Conservation (phyloP, 2,329 filamentous ascomycete genomes). For the Fragosphaeria purpurea region DNA sequence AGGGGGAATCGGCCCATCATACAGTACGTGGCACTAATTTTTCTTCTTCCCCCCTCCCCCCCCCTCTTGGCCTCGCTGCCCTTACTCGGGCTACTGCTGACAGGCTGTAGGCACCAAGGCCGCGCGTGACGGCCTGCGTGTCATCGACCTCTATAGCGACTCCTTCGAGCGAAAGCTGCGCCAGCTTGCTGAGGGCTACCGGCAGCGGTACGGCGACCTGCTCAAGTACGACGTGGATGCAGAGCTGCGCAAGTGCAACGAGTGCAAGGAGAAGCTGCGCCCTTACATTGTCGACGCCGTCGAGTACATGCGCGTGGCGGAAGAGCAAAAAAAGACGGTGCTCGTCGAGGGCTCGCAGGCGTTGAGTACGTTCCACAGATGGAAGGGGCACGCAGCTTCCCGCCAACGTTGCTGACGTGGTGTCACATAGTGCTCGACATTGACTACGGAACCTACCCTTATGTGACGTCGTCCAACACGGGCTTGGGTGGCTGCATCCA, state of each 20-base stretch:
- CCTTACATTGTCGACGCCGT: constrained; percentile 56
- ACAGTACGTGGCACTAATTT: constrained; percentile 16
- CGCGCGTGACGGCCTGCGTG: constrained; percentile 53
- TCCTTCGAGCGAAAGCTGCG: constrained; percentile 59
- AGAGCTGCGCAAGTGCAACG: constrained; percentile 53
- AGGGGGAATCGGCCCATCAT: constrained; percentile 16
- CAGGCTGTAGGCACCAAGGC: constrained; percentile 37
- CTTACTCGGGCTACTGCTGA: constrained; percentile 19
- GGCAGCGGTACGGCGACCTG: constrained; percentile 56
- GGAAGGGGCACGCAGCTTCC: constrained; percentile 18
- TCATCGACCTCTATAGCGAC: constrained; percentile 59
- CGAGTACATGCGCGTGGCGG: constrained; percentile 40
- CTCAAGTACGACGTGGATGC: constrained; percentile 55
- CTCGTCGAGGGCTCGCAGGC: constrained; percentile 48
- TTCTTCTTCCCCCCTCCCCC: too few species aligned
- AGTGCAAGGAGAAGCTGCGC: constrained; percentile 46
- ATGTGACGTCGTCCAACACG: constrained; percentile 48
- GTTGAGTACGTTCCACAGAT: constrained; percentile 4
- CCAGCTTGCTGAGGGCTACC: constrained; percentile 49
- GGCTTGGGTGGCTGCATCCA: constrained; percentile 39
- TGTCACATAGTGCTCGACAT: constrained; percentile 35
- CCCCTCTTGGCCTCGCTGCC: too few species aligned
- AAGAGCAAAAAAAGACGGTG: constrained; percentile 42
- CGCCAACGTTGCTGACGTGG: too few species aligned
- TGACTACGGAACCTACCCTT: constrained; percentile 50